These are phyloP conservation scores for Herpetospermum pedunculosum DNA, from an alignment of 306 rosid genomes.

Conservation along the genomic window DNA sequence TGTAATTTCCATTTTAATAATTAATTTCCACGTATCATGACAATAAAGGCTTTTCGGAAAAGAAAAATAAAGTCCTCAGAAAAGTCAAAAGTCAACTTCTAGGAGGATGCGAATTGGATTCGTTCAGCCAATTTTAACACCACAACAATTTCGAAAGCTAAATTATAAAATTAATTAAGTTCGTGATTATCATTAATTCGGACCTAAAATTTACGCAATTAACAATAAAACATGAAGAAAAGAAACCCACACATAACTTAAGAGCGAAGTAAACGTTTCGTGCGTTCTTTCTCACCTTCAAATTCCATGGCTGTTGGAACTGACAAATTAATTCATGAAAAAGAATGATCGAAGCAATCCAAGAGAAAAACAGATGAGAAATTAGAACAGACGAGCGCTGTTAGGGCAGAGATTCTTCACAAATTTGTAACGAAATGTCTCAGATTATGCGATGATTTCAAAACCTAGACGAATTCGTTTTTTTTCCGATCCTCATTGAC, in stretches of 20 bases:
- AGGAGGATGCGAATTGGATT: background rate
- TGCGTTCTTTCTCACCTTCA: background rate
- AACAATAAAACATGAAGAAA: background rate
- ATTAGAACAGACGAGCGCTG: background rate
- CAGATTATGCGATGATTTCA: background rate
- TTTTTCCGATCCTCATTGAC: background rate
- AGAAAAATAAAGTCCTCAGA: background rate
- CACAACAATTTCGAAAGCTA: background rate
- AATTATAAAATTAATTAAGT: background rate
- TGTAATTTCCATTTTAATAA: background rate
- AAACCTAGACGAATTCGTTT: background rate
- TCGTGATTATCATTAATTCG: background rate
- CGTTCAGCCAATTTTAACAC: background rate
- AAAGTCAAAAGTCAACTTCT: background rate
- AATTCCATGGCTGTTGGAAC: background rate
- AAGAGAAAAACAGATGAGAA: background rate
- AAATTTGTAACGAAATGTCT: background rate
- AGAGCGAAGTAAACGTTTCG: conserved; percentile 17
- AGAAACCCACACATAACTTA: conserved; percentile 9
- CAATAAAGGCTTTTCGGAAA: background rate
- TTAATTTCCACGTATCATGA: background rate
- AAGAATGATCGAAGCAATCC: background rate
- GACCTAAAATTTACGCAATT: background rate
- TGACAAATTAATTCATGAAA: background rate
- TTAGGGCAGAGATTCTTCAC: background rate